Evolutionary conservation across 805 yeast genomes (phyloP).

Genomic region (Monosporozyma unispora): DNA sequence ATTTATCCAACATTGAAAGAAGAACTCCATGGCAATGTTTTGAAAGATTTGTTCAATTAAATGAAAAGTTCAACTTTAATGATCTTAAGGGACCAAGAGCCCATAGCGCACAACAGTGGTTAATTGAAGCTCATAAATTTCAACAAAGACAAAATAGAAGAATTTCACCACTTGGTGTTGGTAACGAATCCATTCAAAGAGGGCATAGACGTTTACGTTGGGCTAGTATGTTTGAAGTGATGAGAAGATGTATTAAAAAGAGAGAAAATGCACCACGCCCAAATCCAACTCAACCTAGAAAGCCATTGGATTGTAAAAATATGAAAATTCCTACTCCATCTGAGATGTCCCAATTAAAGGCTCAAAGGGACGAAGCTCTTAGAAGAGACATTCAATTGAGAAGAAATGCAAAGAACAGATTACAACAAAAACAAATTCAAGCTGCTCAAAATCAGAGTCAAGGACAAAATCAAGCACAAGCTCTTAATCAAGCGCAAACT

Average conservation of each 20-base stretch:
- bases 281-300: conserved; percentile 37
- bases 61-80: conserved; percentile 74
- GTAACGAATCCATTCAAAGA: conserved; percentile 82
- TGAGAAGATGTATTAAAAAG: conserved; percentile 81
- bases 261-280: conserved; percentile 71
- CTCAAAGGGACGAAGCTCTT: conserved; percentile 75
- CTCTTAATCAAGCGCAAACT: background rate
- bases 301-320: conserved; percentile 33
- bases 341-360: conserved; percentile 73
- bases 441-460: conserved; percentile 7
- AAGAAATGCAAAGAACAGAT: conserved; percentile 24
- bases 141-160: conserved; percentile 84
- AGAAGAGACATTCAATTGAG: conserved; percentile 47
- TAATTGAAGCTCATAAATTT: conserved; percentile 81
- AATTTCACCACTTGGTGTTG: conserved; percentile 88
- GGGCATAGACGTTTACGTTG: conserved; percentile 87
- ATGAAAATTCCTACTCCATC: conserved; percentile 68
- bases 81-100: conserved; percentile 88
- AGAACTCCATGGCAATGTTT: conserved; percentile 99
- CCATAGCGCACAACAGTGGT: conserved; percentile 78
- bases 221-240: conserved; percentile 96
- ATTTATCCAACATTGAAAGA: conserved; percentile 82
- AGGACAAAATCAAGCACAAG: background rate
- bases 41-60: conserved; percentile 88
- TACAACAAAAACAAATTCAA: conserved; percentile 22